Base-by-base conservation (phyloP, 192 early-diverging fungal species). In the Coemansia sp. region DNA sequence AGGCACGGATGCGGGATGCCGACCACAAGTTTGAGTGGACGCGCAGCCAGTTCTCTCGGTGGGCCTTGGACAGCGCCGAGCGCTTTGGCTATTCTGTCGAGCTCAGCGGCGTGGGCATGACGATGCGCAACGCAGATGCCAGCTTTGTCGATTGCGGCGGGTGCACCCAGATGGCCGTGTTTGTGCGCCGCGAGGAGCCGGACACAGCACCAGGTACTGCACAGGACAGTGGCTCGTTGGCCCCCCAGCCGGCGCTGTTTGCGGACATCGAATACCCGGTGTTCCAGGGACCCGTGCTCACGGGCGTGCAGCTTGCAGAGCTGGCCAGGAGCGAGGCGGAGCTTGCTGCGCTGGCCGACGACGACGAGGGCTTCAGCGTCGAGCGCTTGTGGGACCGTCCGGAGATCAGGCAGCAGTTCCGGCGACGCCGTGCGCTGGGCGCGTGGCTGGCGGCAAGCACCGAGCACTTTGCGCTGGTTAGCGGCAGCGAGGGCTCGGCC, bases 11-110 rank as follows among this genome's bases (percentile, higher is more conserved):
- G 39, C 79, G 94, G 26, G 82, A 94, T 58, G 78, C 77, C 29
- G 94, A 97, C 67, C 94, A 97, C 70, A 84, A 84, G 42, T 97
- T 95, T 67, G 94, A 97, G 73, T 97, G 94, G 94, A 93, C 92
- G n/a, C 79, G 92, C 9, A 57, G 54, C 17, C 82, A 94, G 59
- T 97, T 97, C 65, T 48, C 85, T 49, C 27, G 52, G 0, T 97
- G 93, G 92, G 87, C 83, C 11, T 36, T 45, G 1, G 9, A 24
- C 1, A 78, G 73, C 1, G 88, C 88, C 1, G 10, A 34, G 3
- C 26, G 76, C 25, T 91, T 84, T 46, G 82, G 80, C 2, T 95
- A 95, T 60, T 29, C 33, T 13, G 80, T 85, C 18, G 58, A 55
- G 55, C 24, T 75, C 37, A 45, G 35, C 24, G 83, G 41, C 20